Evolutionary conservation across 2,329 filamentous ascomycete genomes (phyloP).

Genomic region (Scytalidium sp.): DNA sequence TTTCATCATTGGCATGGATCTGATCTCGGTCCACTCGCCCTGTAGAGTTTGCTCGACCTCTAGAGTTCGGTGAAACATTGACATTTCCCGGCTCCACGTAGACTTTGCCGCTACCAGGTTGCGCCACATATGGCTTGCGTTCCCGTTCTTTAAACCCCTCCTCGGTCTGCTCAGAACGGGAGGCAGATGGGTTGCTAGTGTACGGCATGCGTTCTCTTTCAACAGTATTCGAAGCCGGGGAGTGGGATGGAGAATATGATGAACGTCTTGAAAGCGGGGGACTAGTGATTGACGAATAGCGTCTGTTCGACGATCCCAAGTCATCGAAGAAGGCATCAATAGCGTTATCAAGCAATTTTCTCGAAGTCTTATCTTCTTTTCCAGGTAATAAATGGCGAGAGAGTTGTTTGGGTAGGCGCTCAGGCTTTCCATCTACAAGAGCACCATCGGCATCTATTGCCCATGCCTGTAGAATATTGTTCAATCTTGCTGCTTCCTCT

Average conservation of each 20-base stretch:
- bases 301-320: slow-evolving; percentile 44
- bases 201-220: slow-evolving; percentile 36
- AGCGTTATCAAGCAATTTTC: slow-evolving; percentile 58
- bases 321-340: slow-evolving; percentile 44
- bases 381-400: slow-evolving; percentile 70
- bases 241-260: slow-evolving; percentile 19
- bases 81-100: slow-evolving; percentile 38
- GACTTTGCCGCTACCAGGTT: slow-evolving; percentile 56
- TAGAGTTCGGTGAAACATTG: slow-evolving; percentile 7
- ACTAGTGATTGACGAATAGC: slow-evolving; percentile 24
- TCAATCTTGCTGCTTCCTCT: slow-evolving; percentile 67
- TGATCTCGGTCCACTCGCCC: slow-evolving; percentile 9
- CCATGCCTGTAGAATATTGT: slow-evolving; percentile 65
- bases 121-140: slow-evolving; percentile 60
- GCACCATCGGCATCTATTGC: slow-evolving; percentile 57
- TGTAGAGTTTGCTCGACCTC: slow-evolving; percentile 21
- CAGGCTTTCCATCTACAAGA: slow-evolving; percentile 61
- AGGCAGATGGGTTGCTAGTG: slow-evolving; percentile 25
- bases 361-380: slow-evolving; percentile 50
- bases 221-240: slow-evolving; percentile 19
- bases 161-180: slow-evolving; percentile 36
- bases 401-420: slow-evolving; percentile 76
- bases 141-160: slow-evolving; percentile 56
- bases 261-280: slow-evolving; percentile 20
- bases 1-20: neutral